Evolutionary conservation across 2,329 filamentous ascomycete species (phyloP).

Genomic region (Trichoderma brevicompactum): DNA sequence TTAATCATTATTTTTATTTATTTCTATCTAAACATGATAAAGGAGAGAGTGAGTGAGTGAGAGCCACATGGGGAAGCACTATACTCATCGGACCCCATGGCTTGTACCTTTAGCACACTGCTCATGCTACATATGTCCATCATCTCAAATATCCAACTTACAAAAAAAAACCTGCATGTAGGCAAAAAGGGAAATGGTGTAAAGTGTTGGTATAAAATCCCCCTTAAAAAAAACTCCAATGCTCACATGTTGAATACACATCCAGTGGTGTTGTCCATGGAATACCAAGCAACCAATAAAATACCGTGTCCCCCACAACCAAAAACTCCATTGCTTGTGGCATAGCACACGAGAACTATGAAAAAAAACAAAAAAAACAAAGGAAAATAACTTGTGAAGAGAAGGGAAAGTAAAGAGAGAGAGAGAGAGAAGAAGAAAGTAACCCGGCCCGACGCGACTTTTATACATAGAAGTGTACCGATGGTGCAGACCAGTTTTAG

Average conservation of each 20-base stretch:
- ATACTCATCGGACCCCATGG: not conserved
- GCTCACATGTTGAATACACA: not conserved
- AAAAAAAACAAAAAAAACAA: too few species aligned
- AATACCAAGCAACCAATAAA: not conserved
- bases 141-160: not conserved
- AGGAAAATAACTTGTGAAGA: too few species aligned
- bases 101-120: not conserved
- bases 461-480: not conserved
- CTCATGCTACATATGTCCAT: constrained; percentile 3
- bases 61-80: not conserved
- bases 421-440: not conserved
- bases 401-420: not conserved
- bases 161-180: not conserved
- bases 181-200: not conserved
- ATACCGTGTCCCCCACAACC: not conserved
- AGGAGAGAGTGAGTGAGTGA: not conserved
- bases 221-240: constrained; percentile 2
- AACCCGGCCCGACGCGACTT: not conserved
- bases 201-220: constrained; percentile 14
- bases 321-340: constrained; percentile 12
- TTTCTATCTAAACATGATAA: not conserved
- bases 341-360: not conserved
- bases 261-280: not conserved
- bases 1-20: not conserved
- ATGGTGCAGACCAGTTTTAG: not conserved